Base-by-base conservation (phyloP, 345 rosid species). In the Bruguiera gymnorhiza region DNA sequence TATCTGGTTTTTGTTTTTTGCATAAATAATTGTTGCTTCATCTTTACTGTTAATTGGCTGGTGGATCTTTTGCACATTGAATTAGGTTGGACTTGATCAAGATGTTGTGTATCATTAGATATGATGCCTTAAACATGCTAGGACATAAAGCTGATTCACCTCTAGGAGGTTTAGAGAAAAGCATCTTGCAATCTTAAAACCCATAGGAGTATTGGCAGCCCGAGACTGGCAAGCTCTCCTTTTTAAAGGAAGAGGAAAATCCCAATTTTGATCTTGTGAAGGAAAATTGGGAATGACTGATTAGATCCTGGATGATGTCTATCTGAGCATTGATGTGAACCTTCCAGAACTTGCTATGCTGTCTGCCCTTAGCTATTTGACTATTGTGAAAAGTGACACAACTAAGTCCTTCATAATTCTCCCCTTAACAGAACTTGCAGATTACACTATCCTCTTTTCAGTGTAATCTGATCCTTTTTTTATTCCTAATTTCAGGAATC, bases 401-500 rank as follows among this genome's bases (percentile, higher is more conserved):
- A 2, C 18, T 3, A 43, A 11, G 18, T 43, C 16, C 48, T 43
- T 13, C 5, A 43, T 43, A 43, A 43, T 43, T 15, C 18, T 8
- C 50, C 18, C 46, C 59, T 27, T 56, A 24, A 56, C 29, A 23
- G 30, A 23, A 30, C 27, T 59, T 56, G 51, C 67, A 65, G 20
- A 36, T 37, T 30, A 1, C 36, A 19, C 53, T n/a, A 24, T 62
- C 50, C 8, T 23, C 3, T 4, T 63, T 59, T 73, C 19, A 24
- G 18, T 56, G 29, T 16, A 56, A 56, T 9, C 29, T 34, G 51
- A 9, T 37, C 16, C 15, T 9, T 36, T 20, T 20, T 57, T 32
- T 64, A 16, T 67, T 39, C 26, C 23, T 21, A 75, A 67, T 69
- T 78, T 81, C 73, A 90, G 97, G 97, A 90, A 81, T 71, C 88